A percentile compares a stretch with the other conserved stretches of the same genome.
Conservation (phyloP, 495 filamentous ascomycete genomes). For the Copromyces sp. region DNA sequence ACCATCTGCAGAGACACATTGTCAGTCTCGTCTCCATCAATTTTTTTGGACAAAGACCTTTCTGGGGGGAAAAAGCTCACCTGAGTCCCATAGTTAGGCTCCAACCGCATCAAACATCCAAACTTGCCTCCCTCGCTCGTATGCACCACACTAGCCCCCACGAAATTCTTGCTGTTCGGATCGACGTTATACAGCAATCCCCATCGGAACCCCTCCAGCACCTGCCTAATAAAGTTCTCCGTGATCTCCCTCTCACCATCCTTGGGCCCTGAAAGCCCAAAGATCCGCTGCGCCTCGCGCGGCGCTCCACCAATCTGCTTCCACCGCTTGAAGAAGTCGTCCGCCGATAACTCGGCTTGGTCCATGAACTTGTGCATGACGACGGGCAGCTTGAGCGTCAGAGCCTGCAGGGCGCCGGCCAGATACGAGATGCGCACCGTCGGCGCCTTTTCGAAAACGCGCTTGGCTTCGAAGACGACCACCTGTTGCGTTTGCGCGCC, state of each 20-base stretch:
- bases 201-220: slow-evolving; percentile 79
- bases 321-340: slow-evolving; percentile 99
- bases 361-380: slow-evolving; percentile 95
- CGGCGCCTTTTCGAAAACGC: slow-evolving; percentile 71
- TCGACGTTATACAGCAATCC: slow-evolving; percentile 77
- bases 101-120: slow-evolving; percentile 84
- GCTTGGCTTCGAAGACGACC: slow-evolving; percentile 80
- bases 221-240: slow-evolving; percentile 49
- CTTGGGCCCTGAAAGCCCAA: slow-evolving; percentile 47
- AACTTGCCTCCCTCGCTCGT: slow-evolving; percentile 79
- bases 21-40: neutral
- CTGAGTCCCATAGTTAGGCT: slow-evolving; percentile 87
- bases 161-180: slow-evolving; percentile 83
- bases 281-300: slow-evolving; percentile 78
- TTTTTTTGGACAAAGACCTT: neutral
- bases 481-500: slow-evolving; percentile 83
- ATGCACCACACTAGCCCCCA: slow-evolving; percentile 83
- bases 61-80: slow-evolving; percentile 33
- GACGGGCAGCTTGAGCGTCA: slow-evolving; percentile 85
- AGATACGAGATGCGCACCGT: slow-evolving; percentile 92
- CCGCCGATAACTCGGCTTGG: slow-evolving; percentile 64
- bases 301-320: slow-evolving; percentile 89
- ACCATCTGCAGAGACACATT: slow-evolving; percentile 59
- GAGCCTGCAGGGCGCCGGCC: slow-evolving; percentile 83
- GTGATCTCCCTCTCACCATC: slow-evolving; percentile 42